Base-by-base conservation (phyloP, 768 basidiomycete genomes). In the Hirschioporus abietinus region DNA sequence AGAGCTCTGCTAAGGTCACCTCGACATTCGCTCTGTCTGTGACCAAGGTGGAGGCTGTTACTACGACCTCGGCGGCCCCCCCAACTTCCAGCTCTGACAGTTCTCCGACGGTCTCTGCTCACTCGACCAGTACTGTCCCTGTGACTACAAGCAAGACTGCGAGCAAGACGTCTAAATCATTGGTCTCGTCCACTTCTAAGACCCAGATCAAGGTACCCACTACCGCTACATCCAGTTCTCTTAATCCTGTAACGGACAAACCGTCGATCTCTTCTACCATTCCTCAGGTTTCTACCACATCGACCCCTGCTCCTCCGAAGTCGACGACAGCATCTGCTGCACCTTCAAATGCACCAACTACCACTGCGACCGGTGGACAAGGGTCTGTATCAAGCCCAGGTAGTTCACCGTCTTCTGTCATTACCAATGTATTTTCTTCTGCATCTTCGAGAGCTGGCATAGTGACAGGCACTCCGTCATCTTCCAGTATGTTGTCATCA, bases 381-480 rank as follows among this genome's bases (percentile, higher is more conserved):
- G 24, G 35, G 18, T 24, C 30, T 10, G 62, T 26, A 9, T 34
- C 59, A n/a, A 63, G 42, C 58, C 52, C 60, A 23, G 63, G 63
- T 30, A 57, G 59, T 7, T 36, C 65, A 18, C 58, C 63, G 35
- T 60, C 68, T 18, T 62, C 64, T 57, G 35, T 35, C 35, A 35
- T 64, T 60, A 42, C 65, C 35, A 57, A 23, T 25, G 42, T 64
- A 35, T 59, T 74, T 9, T 70, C 70, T 12, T 67, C 63, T 20
- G 34, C 70, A 66, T 20, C 73, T 70, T 62, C 74, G 35, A 68
- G 75, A 34, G 64, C 65, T 25, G 66, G 73, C 26, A 77, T 77
- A 15, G 70, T 70, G 25, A 81, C 81, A 15, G 79, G 79, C n/a
- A 7, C 9, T 1, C 9, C 24, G 18, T 9, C 63, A n/a, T 63